Base-by-base conservation (phyloP, 768 basidiomycete species). In the Boletus insuetus region DNA sequence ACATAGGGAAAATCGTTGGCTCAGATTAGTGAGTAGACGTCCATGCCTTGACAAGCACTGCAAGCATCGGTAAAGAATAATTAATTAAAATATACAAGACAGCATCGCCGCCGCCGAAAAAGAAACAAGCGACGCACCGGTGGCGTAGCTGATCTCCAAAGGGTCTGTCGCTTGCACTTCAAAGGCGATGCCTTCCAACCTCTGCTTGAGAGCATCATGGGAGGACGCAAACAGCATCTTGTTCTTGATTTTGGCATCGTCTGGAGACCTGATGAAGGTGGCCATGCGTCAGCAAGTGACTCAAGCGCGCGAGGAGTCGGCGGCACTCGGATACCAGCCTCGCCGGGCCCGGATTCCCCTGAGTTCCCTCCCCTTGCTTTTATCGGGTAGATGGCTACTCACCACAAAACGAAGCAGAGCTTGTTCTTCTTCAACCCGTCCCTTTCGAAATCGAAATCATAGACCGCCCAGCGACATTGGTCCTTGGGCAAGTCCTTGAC, bases 191-290 rank as follows among this genome's bases (percentile, higher is more conserved):
- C 94, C 96, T 24, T 82, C 82, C 29, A 98, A 80, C 32, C 81
- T 68, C 51, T 80, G 82, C 64, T 83, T 82, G 60, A 99, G 74
- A 6, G 86, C 86, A 26, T 93, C 89, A 68, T 84, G 87, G 50
- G 95, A 98, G 17, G 92, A 86, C 3, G 96, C 88, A 74, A 83
- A 89, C 63, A 97, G 64, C 94, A 98, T 98, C 86, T 95, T 98
- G 68, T 83, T 79, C 75, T 89, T 94, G 73, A 95, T 80, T 75
- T 83, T 89, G 40, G 93, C 86, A 41, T 71, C 74, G 65, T 95
- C 93, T 59, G 96, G 95, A 19, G 85, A 81, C 96, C 96, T 98
- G 65, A 24, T 22, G 14, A 43, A 43, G 11, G 26, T 44, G 12
- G 17, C 19, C 29, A 6, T 17, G 29, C 41, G 38, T 58, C 14